A percentile compares a stretch with the other conserved stretches of the same genome.
These are phyloP conservation scores for Bolboschoenoplectus hybrid DNA, from an alignment of 202 grass and related monocot genomes.

Conservation along the genomic window DNA sequence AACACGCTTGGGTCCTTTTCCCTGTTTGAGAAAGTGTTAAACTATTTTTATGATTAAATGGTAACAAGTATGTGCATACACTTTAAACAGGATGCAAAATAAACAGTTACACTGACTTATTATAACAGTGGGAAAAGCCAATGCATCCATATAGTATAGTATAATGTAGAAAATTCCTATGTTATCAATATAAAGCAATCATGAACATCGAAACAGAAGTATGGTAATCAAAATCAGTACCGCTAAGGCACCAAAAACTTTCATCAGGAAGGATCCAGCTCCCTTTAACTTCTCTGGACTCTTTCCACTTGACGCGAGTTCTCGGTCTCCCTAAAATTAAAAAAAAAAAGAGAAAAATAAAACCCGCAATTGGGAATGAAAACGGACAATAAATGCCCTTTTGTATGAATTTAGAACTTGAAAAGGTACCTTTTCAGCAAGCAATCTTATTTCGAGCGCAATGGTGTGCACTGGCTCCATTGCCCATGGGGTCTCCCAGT, in stretches of 20 bases:
- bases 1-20: constrained; percentile 91
- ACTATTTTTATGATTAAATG: background rate
- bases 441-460: constrained; percentile 88
- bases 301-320: constrained; percentile 69
- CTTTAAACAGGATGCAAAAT: background rate
- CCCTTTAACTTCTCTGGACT: constrained; percentile 89
- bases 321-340: constrained; percentile 74
- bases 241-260: constrained; percentile 76
- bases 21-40: constrained; percentile 48
- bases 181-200: background rate
- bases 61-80: background rate
- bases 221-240: constrained; percentile 50
- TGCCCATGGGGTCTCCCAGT: constrained; percentile 93
- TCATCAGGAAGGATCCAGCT: constrained; percentile 91
- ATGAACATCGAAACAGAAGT: constrained; percentile 20
- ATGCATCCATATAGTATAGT: background rate
- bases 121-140: background rate
- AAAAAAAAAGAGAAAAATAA: constrained; percentile 17
- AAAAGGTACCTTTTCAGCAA: constrained; percentile 76
- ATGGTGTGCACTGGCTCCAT: constrained; percentile 82
- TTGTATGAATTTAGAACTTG: background rate
- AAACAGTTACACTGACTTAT: background rate
- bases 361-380: constrained; percentile 25
- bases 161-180: constrained; percentile 9
- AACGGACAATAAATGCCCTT: background rate